Percentiles rank a stretch among this genome's conserved stretches.
Evolutionary conservation across 306 rosid species (phyloP).

Genomic region (Lithocarpus polystachyus): DNA sequence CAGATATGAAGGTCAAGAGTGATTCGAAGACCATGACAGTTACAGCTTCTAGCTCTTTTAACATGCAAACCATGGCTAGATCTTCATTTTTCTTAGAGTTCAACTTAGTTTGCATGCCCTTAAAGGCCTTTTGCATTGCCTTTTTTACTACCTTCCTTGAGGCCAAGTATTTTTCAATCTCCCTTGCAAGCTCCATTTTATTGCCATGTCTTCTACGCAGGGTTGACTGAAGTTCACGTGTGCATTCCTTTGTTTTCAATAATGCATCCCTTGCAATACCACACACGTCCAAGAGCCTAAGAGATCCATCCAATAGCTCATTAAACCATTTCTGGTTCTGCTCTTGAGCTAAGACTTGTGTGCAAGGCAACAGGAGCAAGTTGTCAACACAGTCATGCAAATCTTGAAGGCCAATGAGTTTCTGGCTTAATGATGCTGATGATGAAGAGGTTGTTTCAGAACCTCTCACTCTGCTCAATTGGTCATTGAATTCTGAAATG

Average conservation of each 20-base stretch:
- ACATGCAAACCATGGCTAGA: slow-evolving; percentile 19
- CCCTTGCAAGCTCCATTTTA: slow-evolving; percentile 37
- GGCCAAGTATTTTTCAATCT: slow-evolving; percentile 42
- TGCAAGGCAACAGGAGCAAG: slow-evolving; percentile 12
- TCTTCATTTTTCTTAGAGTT: slow-evolving; percentile 29
- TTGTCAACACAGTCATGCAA: slow-evolving; percentile 5
- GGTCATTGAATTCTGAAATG: slow-evolving; percentile 14
- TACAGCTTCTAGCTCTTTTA: slow-evolving; percentile 33
- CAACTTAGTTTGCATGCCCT: slow-evolving; percentile 24
- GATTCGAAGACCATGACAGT: slow-evolving; percentile 31
- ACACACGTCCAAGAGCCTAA: slow-evolving; percentile 43
- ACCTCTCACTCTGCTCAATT: slow-evolving; percentile 18
- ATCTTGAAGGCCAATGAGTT: slow-evolving; percentile 11
- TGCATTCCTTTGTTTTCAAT: slow-evolving; percentile 46
- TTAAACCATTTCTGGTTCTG: slow-evolving; percentile 33
- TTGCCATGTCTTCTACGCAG: slow-evolving; percentile 49
- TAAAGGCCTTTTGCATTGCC: slow-evolving; percentile 31
- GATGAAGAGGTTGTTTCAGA: slow-evolving; percentile 15
- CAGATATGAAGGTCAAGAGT: slow-evolving; percentile 28
- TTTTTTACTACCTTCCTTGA: slow-evolving; percentile 49
- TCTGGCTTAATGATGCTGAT: slow-evolving; percentile 6
- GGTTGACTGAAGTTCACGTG: slow-evolving; percentile 44
- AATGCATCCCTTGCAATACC: slow-evolving; percentile 40
- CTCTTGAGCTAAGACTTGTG: neutral
- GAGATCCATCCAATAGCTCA: slow-evolving; percentile 48